Percentiles rank a stretch among this genome's conserved stretches.
Conservation (phyloP, 2,329 filamentous ascomycete species). For the Nannizziopsis barbatae region DNA sequence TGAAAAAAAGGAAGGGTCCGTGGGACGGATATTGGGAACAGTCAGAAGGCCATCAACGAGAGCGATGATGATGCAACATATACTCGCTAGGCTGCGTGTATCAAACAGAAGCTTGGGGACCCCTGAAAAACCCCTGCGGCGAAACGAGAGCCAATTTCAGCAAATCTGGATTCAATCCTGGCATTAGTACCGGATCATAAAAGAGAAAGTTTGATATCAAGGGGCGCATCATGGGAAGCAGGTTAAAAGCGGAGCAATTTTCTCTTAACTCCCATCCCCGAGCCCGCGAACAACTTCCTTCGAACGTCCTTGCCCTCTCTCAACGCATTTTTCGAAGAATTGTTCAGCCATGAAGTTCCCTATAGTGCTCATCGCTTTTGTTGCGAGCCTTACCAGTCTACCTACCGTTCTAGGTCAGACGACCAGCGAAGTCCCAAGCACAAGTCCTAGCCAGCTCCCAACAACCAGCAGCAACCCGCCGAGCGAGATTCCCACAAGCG, state of each 20-base stretch:
- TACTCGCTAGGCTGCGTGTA: background rate
- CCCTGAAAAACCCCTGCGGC: background rate
- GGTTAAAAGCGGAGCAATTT: background rate
- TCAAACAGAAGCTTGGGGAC: background rate
- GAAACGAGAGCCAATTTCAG: background rate
- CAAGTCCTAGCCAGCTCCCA: no score
- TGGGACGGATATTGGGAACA: background rate
- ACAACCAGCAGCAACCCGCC: background rate
- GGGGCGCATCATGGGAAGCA: background rate
- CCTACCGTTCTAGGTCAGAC: background rate
- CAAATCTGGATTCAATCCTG: slow-evolving; percentile 3
- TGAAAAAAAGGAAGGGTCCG: no score
- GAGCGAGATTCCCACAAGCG: background rate
- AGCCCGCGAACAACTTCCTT: background rate
- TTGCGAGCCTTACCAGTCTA: background rate
- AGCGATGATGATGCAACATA: background rate
- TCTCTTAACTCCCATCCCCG: background rate
- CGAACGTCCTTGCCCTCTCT: background rate
- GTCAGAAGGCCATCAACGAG: background rate
- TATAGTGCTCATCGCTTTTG: background rate
- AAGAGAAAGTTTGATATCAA: background rate
- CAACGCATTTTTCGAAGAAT: background rate
- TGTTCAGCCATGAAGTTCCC: background rate
- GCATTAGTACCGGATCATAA: background rate
- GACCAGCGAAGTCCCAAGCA: no score